Percentiles rank a stretch among this genome's conserved stretches.
phyloP scores from a whole-genome alignment of 257 asterid species.

The Plantago ovata region DNA sequence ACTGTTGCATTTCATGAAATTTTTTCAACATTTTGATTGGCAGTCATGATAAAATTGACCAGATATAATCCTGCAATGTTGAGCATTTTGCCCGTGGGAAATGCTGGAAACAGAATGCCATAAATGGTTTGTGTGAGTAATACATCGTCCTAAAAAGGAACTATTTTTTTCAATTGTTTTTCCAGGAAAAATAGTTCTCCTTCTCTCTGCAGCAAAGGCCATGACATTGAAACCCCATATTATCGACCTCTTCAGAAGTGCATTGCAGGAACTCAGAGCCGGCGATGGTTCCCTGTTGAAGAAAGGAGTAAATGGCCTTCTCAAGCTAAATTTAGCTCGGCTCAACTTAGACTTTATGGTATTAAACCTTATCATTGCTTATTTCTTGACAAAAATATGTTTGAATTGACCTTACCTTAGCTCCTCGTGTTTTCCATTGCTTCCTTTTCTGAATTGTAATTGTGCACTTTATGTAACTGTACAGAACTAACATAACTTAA shows the following conservation, averaged over 20 bases:
- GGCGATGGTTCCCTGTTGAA: slow-evolving; percentile 81
- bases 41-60: too few relatives aligned
- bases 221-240: slow-evolving; percentile 79
- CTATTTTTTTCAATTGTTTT: slow-evolving; percentile 23
- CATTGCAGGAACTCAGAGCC: slow-evolving; percentile 86
- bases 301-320: slow-evolving; percentile 87
- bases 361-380: slow-evolving; percentile 19
- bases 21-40: neutral
- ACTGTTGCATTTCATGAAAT: neutral
- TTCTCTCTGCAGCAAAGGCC: slow-evolving; percentile 71
- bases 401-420: too few relatives aligned
- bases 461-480: too few relatives aligned
- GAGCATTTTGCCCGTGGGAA: too few relatives aligned
- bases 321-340: slow-evolving; percentile 47
- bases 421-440: too few relatives aligned
- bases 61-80: too few relatives aligned
- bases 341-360: slow-evolving; percentile 77
- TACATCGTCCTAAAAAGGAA: slow-evolving; percentile 18
- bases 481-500: too few relatives aligned
- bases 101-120: too few relatives aligned
- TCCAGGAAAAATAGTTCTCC: slow-evolving; percentile 76
- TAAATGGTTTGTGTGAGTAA: too few relatives aligned
- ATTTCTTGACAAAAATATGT: neutral
- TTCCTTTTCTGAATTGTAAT: too few relatives aligned
- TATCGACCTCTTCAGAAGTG: slow-evolving; percentile 83